Conservation (phyloP, 805 yeast species). For the Huiozyma sinensis region DNA sequence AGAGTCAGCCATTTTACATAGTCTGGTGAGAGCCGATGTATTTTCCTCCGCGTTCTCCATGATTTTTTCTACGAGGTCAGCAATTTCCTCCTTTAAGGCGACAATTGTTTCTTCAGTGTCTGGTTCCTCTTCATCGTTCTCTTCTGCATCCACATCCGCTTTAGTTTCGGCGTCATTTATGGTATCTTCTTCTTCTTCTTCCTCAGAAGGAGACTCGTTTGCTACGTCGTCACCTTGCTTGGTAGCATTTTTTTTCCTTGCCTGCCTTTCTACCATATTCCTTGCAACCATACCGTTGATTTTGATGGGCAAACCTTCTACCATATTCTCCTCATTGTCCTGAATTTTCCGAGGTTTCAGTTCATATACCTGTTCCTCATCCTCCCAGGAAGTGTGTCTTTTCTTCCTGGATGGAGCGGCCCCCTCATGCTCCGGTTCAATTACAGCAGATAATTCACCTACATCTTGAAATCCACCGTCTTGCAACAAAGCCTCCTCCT, state of each 20-base stretch:
- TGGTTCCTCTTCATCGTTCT: slow-evolving; percentile 27
- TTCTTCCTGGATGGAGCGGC: slow-evolving; percentile 4
- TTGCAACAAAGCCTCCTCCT: slow-evolving; percentile 23
- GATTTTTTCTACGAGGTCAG: slow-evolving; percentile 64
- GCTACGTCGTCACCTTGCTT: slow-evolving; percentile 9
- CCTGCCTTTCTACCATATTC: slow-evolving; percentile 32
- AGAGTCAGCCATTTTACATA: slow-evolving; percentile 60
- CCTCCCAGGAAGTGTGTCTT: slow-evolving; percentile 41
- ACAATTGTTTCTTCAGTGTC: slow-evolving; percentile 46
- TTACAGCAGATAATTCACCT: slow-evolving; percentile 13
- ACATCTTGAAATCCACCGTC: slow-evolving; percentile 16
- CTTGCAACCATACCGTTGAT: slow-evolving; percentile 67
- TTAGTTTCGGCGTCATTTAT: slow-evolving; percentile 20
- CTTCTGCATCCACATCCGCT: slow-evolving; percentile 18
- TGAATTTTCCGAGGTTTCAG: slow-evolving; percentile 49
- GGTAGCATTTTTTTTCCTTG: slow-evolving; percentile 13
- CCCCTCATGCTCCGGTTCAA: slow-evolving; percentile 1
- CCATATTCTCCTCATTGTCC: slow-evolving; percentile 30
- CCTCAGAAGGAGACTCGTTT: slow-evolving; percentile 11
- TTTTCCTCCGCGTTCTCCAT: slow-evolving; percentile 88
- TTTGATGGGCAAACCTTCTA: slow-evolving; percentile 76
- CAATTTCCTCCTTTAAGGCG: slow-evolving; percentile 71
- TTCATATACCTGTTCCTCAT: slow-evolving; percentile 75
- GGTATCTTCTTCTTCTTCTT: slow-evolving; percentile 21
- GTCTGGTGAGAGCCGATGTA: slow-evolving; percentile 49